Percentiles rank a stretch among this genome's conserved stretches.
These are phyloP conservation scores for Solanum ossicruentum DNA, from an alignment of 257 asterid genomes.

Conservation along the genomic window DNA sequence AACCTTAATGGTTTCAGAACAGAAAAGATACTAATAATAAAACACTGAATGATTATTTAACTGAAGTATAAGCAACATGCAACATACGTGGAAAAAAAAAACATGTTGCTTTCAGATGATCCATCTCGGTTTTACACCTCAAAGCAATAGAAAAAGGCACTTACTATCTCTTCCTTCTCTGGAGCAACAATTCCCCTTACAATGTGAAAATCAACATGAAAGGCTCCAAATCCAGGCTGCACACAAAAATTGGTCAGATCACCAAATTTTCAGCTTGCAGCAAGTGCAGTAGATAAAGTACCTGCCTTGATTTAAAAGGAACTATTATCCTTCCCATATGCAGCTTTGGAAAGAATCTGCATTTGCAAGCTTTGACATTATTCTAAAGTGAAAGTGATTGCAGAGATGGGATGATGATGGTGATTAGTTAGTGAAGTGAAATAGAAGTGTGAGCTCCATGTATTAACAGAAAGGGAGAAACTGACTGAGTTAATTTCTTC, in stretches of 20 bases:
- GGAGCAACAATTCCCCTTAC: not conserved
- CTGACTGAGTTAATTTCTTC: too few species aligned
- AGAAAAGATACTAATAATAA: not conserved
- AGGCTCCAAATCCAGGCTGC: not conserved
- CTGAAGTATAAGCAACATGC: not conserved
- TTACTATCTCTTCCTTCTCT: not conserved
- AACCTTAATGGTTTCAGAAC: not conserved
- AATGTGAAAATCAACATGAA: not conserved
- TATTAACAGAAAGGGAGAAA: not conserved
- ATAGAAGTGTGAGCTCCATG: not conserved
- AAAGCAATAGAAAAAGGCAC: not conserved
- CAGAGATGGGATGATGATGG: not conserved
- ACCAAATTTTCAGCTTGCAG: not conserved
- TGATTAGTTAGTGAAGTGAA: not conserved
- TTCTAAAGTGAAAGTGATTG: not conserved
- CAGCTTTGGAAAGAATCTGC: conserved; percentile 3
- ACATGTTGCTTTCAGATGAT: not conserved
- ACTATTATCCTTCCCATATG: not conserved
- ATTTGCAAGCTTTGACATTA: not conserved
- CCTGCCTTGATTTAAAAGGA: conserved; percentile 1
- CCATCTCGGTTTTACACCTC: not conserved
- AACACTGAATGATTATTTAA: not conserved
- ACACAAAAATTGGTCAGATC: not conserved
- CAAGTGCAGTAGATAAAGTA: not conserved
- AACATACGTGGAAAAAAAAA: not conserved